These are phyloP conservation scores for Penicillium sp. DNA, from an alignment of 2,329 filamentous ascomycete genomes.

Conservation along the genomic window DNA sequence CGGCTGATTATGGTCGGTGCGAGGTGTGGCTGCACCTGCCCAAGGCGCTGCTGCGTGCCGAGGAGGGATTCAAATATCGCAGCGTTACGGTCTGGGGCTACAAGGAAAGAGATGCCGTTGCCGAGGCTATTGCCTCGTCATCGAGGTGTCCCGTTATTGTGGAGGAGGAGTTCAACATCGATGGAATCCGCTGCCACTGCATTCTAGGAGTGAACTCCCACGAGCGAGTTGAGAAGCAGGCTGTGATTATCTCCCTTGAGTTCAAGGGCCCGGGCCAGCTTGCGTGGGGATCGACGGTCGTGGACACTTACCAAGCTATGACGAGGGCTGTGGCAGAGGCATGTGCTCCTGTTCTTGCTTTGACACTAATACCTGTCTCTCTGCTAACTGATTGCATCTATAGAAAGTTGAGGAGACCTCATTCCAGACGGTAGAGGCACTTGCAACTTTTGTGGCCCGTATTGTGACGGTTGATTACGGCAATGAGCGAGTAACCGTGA, in stretches of 20 bases:
- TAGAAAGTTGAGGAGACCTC: constrained; percentile 48
- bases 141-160: constrained; percentile 29
- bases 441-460: constrained; percentile 49
- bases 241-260: constrained; percentile 43
- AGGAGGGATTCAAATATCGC: constrained; percentile 43
- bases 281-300: constrained; percentile 33
- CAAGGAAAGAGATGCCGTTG: constrained; percentile 22
- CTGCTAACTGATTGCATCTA: constrained; percentile 15
- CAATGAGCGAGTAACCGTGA: constrained; percentile 48
- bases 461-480: constrained; percentile 47
- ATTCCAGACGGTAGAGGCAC: constrained; percentile 52
- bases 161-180: constrained; percentile 42
- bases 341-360: constrained; percentile 10
- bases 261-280: constrained; percentile 36
- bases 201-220: constrained; percentile 54
- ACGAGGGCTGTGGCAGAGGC: constrained; percentile 42
- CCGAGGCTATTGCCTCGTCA: constrained; percentile 22
- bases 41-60: constrained; percentile 46
- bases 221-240: constrained; percentile 52
- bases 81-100: constrained; percentile 36
- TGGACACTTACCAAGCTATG: constrained; percentile 41
- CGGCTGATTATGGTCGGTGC: constrained; percentile 33
- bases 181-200: constrained; percentile 45
- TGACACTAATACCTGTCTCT: constrained; percentile 4
- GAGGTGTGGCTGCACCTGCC: constrained; percentile 43